Evolutionary conservation across 441 rosid species (phyloP).

Genomic region (Populus hybrid): DNA sequence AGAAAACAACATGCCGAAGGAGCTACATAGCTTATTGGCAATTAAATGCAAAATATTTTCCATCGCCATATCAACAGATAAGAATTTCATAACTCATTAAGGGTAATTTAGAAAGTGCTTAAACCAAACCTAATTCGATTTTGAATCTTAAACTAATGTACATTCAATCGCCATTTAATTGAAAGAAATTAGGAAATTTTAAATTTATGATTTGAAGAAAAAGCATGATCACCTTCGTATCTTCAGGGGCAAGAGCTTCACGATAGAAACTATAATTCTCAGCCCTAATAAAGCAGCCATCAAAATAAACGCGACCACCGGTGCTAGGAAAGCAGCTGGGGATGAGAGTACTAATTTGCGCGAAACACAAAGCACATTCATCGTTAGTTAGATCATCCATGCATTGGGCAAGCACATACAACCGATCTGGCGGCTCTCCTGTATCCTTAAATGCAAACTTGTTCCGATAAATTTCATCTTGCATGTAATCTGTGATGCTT

Average conservation of each 20-base stretch:
- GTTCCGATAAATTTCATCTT: conserved; percentile 22
- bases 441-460: conserved; percentile 33
- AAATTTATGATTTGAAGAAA: not conserved
- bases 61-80: not conserved
- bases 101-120: not conserved
- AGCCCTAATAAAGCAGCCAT: conserved; percentile 49
- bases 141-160: too few species aligned
- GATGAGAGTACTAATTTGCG: conserved; percentile 30
- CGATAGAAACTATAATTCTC: conserved; percentile 47
- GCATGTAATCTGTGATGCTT: conserved; percentile 18
- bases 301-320: conserved; percentile 51
- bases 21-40: not conserved
- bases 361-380: conserved; percentile 44
- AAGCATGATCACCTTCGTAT: conserved; percentile 28
- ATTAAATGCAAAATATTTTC: too few species aligned
- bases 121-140: too few species aligned
- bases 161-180: too few species aligned
- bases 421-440: conserved; percentile 39
- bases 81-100: too few species aligned
- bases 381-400: conserved; percentile 40
- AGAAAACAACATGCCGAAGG: not conserved
- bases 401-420: conserved; percentile 43
- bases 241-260: conserved; percentile 28
- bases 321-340: conserved; percentile 40
- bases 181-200: not conserved